Evolutionary conservation across 2,329 filamentous ascomycete genomes (phyloP), one percentile per base, ranked within the genome.

Genomic region (Exophiala sp.): DNA sequence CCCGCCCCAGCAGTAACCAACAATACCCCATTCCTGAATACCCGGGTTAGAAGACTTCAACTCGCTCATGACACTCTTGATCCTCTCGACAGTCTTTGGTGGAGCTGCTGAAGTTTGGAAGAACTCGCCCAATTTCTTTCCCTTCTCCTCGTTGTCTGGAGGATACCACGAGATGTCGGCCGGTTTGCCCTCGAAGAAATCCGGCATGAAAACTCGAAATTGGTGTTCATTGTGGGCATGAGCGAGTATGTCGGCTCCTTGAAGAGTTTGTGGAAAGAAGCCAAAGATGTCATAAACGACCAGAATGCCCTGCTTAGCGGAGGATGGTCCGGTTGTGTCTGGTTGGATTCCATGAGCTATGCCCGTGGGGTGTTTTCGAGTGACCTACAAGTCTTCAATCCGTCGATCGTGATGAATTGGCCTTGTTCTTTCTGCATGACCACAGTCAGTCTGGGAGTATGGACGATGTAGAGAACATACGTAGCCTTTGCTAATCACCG

Each of bases 171-270:
- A 74, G 63, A 84, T 81, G 62, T 81, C 78, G 56, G 78, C 82
- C 34, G 89, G 87, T 61, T 82, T 78, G 68, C 89, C 91, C 56
- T 88, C 81, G 76, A 96, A 95, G 79, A 89, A 92, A 74, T 96
- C 91, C 24, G 91, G 91, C 60, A 96, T 91, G 73, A 91, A 91
- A 62, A 96, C 88, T 63, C 84, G 85, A 77, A 95, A 94, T 66
- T 88, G 83, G 55, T 77, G 69, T 75, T 81, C 71, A 83, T 88
- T 87, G 78, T 85, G 77, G 33, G 77, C 73, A 62, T 73, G 71
- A 24, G 82, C 79, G 39, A 85, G 77, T 63, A 85, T 84, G 62
- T 85, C 82, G 59, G 82, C 81, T 42, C 82, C 82, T 64, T 85
- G 82, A 14, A 84, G 62, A 8, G 81, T 85, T 65, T 85, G 82